Conservation (phyloP, 2,329 filamentous ascomycete genomes). For the Pyrenophora seminiperda region DNA sequence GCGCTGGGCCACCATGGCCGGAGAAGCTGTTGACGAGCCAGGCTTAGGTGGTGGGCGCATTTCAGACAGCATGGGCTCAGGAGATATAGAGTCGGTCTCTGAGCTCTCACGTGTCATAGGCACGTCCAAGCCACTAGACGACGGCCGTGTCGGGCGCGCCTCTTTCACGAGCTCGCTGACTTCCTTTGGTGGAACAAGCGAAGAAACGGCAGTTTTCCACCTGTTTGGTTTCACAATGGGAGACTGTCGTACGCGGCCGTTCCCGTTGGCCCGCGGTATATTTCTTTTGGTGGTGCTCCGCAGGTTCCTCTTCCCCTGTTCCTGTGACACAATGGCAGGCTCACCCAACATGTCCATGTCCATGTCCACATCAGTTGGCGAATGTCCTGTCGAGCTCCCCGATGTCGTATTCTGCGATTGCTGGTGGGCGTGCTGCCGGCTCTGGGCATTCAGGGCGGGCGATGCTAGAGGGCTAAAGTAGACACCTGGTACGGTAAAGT, state of each 20-base stretch:
- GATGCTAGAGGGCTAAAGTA: slow-evolving; percentile 87
- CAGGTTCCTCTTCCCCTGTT: slow-evolving; percentile 49
- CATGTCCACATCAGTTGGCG: slow-evolving; percentile 54
- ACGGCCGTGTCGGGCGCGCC: slow-evolving; percentile 33
- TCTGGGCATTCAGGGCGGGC: slow-evolving; percentile 76
- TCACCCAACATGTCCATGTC: slow-evolving; percentile 54
- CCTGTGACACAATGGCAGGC: slow-evolving; percentile 43
- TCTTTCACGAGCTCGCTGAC: slow-evolving; percentile 50
- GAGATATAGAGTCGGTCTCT: slow-evolving; percentile 56
- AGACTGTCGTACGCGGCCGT: slow-evolving; percentile 66
- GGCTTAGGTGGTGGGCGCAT: slow-evolving; percentile 68
- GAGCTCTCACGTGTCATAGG: slow-evolving; percentile 48
- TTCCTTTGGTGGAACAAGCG: slow-evolving; percentile 54
- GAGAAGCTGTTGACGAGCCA: slow-evolving; percentile 68
- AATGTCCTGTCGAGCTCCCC: slow-evolving; percentile 56
- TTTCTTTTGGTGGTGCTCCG: slow-evolving; percentile 54
- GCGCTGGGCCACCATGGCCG: slow-evolving; percentile 62
- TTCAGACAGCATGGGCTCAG: slow-evolving; percentile 54
- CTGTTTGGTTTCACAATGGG: slow-evolving; percentile 70
- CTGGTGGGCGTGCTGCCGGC: slow-evolving; percentile 40
- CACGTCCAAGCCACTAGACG: slow-evolving; percentile 31
- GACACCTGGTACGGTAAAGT: slow-evolving; percentile 68
- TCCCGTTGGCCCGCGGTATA: slow-evolving; percentile 55
- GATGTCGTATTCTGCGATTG: slow-evolving; percentile 54
- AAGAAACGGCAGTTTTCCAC: slow-evolving; percentile 53